Conservation (phyloP, 345 rosid species). For the Boechera retrofracta region DNA sequence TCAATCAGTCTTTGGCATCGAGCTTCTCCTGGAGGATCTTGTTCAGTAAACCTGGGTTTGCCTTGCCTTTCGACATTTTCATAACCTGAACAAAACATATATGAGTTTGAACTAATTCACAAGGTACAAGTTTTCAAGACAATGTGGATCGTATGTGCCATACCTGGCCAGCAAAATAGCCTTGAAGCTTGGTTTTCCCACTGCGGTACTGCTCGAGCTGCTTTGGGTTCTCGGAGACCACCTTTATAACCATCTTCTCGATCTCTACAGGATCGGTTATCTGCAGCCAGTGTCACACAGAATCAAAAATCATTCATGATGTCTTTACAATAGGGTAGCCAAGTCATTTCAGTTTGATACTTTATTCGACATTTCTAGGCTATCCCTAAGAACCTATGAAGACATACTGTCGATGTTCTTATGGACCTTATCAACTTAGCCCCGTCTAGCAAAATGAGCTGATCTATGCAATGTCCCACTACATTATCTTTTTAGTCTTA, state of each 20-base stretch:
- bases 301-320: constrained; percentile 14
- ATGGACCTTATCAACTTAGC: background rate
- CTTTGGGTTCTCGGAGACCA: constrained; percentile 75
- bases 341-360: background rate
- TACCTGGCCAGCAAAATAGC: constrained; percentile 96
- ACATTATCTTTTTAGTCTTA: too few species aligned
- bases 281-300: constrained; percentile 49
- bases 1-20: constrained; percentile 57
- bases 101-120: constrained; percentile 16
- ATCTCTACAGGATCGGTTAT: constrained; percentile 81
- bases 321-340: background rate
- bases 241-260: constrained; percentile 77
- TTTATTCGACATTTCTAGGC: background rate
- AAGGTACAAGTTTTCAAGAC: background rate
- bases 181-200: constrained; percentile 88
- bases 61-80: constrained; percentile 92
- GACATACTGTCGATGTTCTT: background rate
- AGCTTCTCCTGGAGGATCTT: constrained; percentile 80
- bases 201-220: constrained; percentile 85
- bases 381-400: background rate
- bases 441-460: background rate
- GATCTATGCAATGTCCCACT: background rate
- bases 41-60: constrained; percentile 84
- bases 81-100: constrained; percentile 61
- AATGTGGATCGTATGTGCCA: background rate